These are phyloP conservation scores for Fraxinus angustifolia DNA, from an alignment of 305 asterid genomes.

Conservation along the genomic window DNA sequence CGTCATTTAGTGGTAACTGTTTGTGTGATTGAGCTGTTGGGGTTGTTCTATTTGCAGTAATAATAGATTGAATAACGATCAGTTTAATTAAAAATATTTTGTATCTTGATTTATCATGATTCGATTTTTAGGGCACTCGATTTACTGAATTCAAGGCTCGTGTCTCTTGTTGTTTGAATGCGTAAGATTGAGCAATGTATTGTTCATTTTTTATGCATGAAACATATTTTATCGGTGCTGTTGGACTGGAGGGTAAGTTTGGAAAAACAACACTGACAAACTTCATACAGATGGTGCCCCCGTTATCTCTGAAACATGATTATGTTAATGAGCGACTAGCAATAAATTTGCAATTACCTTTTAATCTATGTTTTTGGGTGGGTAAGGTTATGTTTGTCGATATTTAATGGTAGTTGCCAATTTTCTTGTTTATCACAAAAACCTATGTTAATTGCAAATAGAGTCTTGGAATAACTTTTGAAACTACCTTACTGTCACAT, in stretches of 20 bases:
- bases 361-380: constrained; percentile 20
- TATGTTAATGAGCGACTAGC: neutral
- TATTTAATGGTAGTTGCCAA: constrained; percentile 24
- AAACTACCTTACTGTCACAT: constrained; percentile 16
- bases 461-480: constrained; percentile 21
- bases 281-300: neutral
- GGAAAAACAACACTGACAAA: neutral
- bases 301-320: neutral
- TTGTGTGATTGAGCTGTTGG: constrained; percentile 7
- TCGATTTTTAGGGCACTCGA: neutral
- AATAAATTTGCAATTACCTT: neutral
- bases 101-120: neutral
- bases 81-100: neutral
- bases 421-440: constrained; percentile 9
- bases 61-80: neutral
- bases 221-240: constrained; percentile 15
- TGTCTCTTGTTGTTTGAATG: neutral
- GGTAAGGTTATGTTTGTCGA: constrained; percentile 35
- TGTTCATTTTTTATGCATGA: constrained; percentile 21
- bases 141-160: constrained; percentile 6
- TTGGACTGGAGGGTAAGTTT: constrained; percentile 13
- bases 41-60: neutral
- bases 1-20: neutral
- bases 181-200: neutral
- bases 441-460: neutral